Percentiles rank a stretch among this genome's conserved stretches.
Conservation (phyloP, 345 rosid species). For the Linum trigynum region DNA sequence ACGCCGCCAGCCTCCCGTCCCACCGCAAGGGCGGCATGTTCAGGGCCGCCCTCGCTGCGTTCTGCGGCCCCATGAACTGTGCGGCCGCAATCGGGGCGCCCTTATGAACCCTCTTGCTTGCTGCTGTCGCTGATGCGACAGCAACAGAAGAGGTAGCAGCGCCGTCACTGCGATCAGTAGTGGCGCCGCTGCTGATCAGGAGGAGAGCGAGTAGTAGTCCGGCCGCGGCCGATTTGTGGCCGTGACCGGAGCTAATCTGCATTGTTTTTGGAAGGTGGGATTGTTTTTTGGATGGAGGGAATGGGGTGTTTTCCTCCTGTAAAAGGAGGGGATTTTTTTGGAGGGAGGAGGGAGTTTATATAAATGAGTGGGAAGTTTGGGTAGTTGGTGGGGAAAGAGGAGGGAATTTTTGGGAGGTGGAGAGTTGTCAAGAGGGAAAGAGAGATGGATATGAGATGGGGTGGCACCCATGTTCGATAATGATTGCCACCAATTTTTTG, state of each 20-base stretch:
- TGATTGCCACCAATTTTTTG: neutral
- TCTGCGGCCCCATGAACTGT: neutral
- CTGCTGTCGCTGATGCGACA: no score
- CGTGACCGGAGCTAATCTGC: neutral
- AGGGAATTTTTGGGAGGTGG: no score
- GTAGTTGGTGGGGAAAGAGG: neutral
- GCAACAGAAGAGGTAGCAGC: neutral
- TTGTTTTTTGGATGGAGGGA: neutral
- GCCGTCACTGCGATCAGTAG: neutral
- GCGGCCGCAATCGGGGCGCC: neutral
- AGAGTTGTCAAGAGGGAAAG: no score
- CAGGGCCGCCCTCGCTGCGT: neutral
- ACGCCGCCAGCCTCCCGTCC: neutral
- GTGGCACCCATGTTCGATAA: neutral
- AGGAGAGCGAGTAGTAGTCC: neutral
- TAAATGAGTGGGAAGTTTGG: neutral
- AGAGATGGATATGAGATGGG: neutral
- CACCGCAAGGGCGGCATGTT: neutral
- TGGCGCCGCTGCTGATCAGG: neutral
- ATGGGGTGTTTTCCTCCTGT: neutral
- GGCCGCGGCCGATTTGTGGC: neutral
- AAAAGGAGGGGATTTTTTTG: neutral
- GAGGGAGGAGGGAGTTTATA: neutral
- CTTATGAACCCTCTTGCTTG: neutral
- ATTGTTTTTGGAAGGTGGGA: neutral